A percentile compares a stretch with the other conserved stretches of the same genome.
phyloP scores from a whole-genome alignment of 345 rosid species.

The Pseudoturritis turrita region DNA sequence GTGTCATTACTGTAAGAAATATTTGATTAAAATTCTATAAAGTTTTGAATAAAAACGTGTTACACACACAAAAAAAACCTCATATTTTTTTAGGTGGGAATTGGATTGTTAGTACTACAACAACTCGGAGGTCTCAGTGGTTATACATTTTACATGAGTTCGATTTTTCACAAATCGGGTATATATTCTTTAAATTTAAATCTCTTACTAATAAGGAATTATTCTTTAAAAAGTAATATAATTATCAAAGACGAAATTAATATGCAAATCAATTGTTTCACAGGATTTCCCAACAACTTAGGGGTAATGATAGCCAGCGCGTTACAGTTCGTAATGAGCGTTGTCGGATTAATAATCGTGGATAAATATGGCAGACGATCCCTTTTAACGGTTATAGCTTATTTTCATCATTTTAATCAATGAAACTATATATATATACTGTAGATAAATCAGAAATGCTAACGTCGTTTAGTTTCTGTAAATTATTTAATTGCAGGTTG shows the following conservation, averaged over 20 bases:
- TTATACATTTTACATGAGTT: slow-evolving; percentile 49
- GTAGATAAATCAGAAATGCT: neutral
- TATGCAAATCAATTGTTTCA: neutral
- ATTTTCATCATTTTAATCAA: neutral
- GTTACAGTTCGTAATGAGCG: slow-evolving; percentile 56
- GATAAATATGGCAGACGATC: slow-evolving; percentile 75
- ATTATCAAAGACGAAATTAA: neutral
- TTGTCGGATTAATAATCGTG: slow-evolving; percentile 56
- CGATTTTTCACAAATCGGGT: slow-evolving; percentile 51
- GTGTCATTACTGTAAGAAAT: slow-evolving; percentile 35
- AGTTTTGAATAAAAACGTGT: neutral
- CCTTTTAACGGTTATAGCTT: slow-evolving; percentile 50
- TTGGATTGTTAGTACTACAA: slow-evolving; percentile 75
- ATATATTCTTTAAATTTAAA: neutral
- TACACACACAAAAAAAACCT: neutral
- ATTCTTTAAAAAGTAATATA: neutral
- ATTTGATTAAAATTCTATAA: neutral
- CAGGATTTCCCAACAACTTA: slow-evolving; percentile 24
- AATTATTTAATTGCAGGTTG: slow-evolving; percentile 40
- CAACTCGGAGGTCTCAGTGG: slow-evolving; percentile 78
- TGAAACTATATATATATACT: neutral
- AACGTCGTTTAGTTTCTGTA: neutral
- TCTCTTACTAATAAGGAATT: neutral
- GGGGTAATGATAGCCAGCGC: slow-evolving; percentile 8
- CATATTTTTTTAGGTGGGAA: slow-evolving; percentile 42